These are phyloP conservation scores for Mortierella sp. DNA, from an alignment of 371 early-diverging fungal genomes.

Conservation along the genomic window DNA sequence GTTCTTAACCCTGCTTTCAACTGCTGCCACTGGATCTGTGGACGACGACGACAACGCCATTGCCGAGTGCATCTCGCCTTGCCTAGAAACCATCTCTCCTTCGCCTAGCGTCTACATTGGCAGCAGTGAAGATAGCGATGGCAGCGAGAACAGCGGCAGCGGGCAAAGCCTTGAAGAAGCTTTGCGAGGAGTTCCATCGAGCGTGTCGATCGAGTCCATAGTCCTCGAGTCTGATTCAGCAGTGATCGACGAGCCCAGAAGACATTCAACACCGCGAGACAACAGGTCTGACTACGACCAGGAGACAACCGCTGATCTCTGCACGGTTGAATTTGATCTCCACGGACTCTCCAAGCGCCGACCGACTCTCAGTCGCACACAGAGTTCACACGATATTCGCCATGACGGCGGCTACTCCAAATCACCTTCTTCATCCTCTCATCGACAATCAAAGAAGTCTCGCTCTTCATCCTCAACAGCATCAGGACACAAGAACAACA, in stretches of 20 bases:
- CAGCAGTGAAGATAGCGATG: background rate
- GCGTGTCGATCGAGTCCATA: constrained; percentile 24
- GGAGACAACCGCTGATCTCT: background rate
- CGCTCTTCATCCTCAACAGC: constrained; percentile 1
- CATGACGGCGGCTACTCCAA: background rate
- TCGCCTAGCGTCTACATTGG: constrained; percentile 29
- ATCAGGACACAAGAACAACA: background rate
- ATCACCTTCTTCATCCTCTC: background rate
- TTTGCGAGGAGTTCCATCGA: constrained; percentile 26
- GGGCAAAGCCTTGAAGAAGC: constrained; percentile 6
- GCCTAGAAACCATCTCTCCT: background rate
- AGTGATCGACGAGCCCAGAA: constrained; percentile 1
- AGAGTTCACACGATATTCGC: constrained; percentile 34
- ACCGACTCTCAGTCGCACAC: constrained; percentile 23
- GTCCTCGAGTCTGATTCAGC: constrained; percentile 10
- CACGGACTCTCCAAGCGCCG: constrained; percentile 5
- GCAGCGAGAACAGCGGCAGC: background rate
- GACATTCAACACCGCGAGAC: background rate
- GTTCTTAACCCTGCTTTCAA: background rate
- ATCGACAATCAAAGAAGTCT: constrained; percentile 32
- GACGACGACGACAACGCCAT: too few species aligned
- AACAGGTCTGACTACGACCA: background rate
- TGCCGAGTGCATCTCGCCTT: background rate
- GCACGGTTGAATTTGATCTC: background rate
- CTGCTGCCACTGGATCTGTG: background rate